phyloP scores from a whole-genome alignment of 2,329 filamentous ascomycete species.

The Xylaria sp. region DNA sequence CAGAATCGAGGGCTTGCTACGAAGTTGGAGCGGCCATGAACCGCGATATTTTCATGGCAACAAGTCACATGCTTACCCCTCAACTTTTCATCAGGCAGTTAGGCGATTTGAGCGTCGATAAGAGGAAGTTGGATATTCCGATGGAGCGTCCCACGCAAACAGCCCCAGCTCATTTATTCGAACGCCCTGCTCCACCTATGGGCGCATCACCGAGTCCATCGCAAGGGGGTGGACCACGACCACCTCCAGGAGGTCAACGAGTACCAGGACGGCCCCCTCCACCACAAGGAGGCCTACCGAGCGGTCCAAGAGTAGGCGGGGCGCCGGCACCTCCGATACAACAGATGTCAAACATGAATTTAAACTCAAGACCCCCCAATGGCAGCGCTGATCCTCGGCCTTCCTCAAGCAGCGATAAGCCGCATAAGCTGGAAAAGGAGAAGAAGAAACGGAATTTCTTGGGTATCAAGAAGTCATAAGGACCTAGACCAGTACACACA shows the following conservation, averaged over 20 bases:
- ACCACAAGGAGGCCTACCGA: constrained; percentile 51
- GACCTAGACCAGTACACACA: not conserved
- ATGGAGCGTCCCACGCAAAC: constrained; percentile 82
- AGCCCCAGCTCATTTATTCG: constrained; percentile 87
- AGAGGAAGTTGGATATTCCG: constrained; percentile 81
- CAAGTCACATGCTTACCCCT: constrained; percentile 92
- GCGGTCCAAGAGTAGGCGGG: constrained; percentile 48
- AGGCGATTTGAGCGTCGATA: constrained; percentile 79
- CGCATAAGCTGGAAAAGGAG: constrained; percentile 64
- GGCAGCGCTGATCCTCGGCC: constrained; percentile 40
- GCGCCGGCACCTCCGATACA: constrained; percentile 61
- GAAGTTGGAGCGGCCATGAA: constrained; percentile 78
- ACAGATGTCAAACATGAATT: constrained; percentile 66
- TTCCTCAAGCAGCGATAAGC: constrained; percentile 51
- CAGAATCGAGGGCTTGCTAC: constrained; percentile 89
- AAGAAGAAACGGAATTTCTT: constrained; percentile 72
- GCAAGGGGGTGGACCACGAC: constrained; percentile 44
- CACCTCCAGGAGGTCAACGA: constrained; percentile 46
- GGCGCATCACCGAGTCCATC: constrained; percentile 44
- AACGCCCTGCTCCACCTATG: constrained; percentile 68
- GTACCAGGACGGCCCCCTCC: constrained; percentile 48
- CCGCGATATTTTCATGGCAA: constrained; percentile 87
- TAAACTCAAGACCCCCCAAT: constrained; percentile 52
- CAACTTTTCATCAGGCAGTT: constrained; percentile 85
- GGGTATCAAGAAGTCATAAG: constrained; percentile 65